Evolutionary conservation across 306 rosid genomes (phyloP), one percentile per base, ranked within the genome.

Genomic region (Ochetophila trinervis): DNA sequence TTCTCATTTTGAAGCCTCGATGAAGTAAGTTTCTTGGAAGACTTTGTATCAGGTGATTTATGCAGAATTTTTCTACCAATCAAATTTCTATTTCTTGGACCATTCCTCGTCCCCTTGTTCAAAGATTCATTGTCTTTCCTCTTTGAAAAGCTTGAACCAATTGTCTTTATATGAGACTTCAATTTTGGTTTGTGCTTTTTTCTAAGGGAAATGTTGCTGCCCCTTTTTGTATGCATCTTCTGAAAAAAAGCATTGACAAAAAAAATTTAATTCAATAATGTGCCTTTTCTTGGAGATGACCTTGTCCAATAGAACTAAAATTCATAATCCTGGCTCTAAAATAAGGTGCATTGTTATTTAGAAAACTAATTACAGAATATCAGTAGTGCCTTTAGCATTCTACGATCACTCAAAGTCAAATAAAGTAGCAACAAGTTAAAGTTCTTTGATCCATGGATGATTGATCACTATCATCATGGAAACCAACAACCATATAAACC

Each of bases 151-250:
- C 74, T 77, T 57, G 87, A 75, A 55, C 71, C 74, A 67, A 57
- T 62, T 34, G 44, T 49, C 32, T 71, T 74, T 40, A 50, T 60
- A n/a, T 45, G 74, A 61, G 82, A 71, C 65, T 78, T 83, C 49
- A 79, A 62, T 73, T 65, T 80, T 60, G 77, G 49, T 60, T 76
- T 85, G 44, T 57, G 61, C 74, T 71, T 82, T 66, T 79, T 82
- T 60, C 76, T 77, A 68, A 36, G 78, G 49, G 80, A 52, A 59
- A 77, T 65, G 45, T 66, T 74, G 71, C 76, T 58, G 21, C 79
- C 63, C 50, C 76, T 77, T 76, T 74, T 27, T 4, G 32, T 40
- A 40, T 40, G 45, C 45, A 40, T 40, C 8, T 7, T 40, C 14
- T 40, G 15, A 2, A 2, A 40, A n/a, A 40, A 40, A 40, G 45